phyloP scores from a whole-genome alignment of 2,329 filamentous ascomycete species.

The Phaeosphaeriaceae sp. region DNA sequence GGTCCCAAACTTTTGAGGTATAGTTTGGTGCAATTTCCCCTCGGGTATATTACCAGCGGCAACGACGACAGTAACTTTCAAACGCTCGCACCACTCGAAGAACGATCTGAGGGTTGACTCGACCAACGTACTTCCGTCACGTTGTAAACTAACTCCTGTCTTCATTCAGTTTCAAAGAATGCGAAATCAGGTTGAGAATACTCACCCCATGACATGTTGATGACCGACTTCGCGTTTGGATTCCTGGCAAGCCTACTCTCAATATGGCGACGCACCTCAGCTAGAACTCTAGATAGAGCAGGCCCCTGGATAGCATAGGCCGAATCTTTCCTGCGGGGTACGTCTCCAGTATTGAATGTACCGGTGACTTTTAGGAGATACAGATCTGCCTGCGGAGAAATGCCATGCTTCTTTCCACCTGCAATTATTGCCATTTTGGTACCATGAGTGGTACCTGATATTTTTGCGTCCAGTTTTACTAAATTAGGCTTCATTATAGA shows the following conservation, averaged over 20 bases:
- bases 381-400: conserved; percentile 6
- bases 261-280: background rate
- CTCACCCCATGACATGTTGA: conserved; percentile 19
- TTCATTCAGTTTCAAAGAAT: background rate
- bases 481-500: too few species aligned
- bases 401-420: background rate
- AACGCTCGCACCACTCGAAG: background rate
- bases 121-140: background rate
- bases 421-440: conserved; percentile 10
- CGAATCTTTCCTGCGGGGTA: background rate
- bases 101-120: background rate
- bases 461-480: background rate
- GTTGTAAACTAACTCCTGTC: background rate
- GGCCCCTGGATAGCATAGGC: background rate
- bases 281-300: background rate
- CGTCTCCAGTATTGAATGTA: background rate
- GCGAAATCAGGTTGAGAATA: background rate
- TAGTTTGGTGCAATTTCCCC: background rate
- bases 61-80: background rate
- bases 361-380: conserved; percentile 4
- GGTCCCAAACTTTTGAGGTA: conserved; percentile 1
- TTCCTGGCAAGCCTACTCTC: background rate
- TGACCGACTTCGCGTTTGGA: conserved; percentile 8
- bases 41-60: background rate
- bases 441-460: background rate